phyloP scores from a whole-genome alignment of 1,284 basidiomycete species.

The Austroboletus novae-zelandiae region DNA sequence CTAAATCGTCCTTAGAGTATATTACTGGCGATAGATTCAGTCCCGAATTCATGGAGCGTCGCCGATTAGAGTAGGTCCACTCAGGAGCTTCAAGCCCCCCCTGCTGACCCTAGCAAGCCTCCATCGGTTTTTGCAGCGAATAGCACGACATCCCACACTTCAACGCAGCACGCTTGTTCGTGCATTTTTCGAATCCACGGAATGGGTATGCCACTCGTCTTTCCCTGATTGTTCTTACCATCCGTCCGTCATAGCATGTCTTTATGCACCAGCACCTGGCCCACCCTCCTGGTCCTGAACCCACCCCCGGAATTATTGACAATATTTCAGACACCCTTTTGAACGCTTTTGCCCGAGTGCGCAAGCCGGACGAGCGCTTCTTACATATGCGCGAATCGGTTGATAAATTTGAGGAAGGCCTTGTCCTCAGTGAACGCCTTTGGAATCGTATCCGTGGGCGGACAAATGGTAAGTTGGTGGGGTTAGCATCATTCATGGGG shows the following conservation, averaged over 20 bases:
- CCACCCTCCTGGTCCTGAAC: constrained; percentile 81
- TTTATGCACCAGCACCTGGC: constrained; percentile 92
- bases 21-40: constrained; percentile 97
- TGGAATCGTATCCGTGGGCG: constrained; percentile 74
- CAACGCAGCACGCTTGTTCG: constrained; percentile 87
- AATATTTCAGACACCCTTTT: constrained; percentile 94
- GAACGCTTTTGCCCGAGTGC: constrained; percentile 92
- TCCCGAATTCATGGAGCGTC: constrained; percentile 92
- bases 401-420: constrained; percentile 93
- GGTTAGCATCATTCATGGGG: constrained; percentile 31
- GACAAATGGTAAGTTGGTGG: constrained; percentile 73
- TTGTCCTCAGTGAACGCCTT: constrained; percentile 78
- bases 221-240: constrained; percentile 6
- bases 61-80: constrained; percentile 74
- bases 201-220: constrained; percentile 73
- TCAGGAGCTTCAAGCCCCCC: constrained; percentile 2
- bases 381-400: constrained; percentile 87
- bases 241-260: constrained; percentile 65
- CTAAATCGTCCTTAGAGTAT: constrained; percentile 64
- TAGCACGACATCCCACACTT: constrained; percentile 92
- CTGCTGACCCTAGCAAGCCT: constrained; percentile 53
- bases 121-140: constrained; percentile 88
- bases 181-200: constrained; percentile 92
- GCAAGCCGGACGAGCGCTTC: constrained; percentile 96
- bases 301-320: constrained; percentile 82